phyloP scores from a whole-genome alignment of 768 basidiomycete species.

The Favolaschia claudopus region DNA sequence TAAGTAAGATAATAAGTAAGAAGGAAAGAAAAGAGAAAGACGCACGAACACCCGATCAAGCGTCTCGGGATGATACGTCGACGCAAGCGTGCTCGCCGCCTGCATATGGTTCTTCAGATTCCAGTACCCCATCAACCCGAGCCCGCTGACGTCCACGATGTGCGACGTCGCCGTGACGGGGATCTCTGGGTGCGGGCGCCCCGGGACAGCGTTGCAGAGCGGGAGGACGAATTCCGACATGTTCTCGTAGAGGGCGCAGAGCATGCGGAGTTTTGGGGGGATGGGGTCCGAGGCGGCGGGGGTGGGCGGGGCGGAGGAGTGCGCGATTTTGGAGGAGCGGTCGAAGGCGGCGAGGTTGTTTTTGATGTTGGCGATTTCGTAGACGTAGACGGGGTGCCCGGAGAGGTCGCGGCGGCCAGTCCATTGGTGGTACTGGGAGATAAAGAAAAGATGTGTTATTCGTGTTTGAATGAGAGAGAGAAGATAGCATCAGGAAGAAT shows the following conservation, averaged over 20 bases:
- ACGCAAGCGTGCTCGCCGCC: slow-evolving; percentile 60
- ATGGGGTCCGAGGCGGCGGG: slow-evolving; percentile 7
- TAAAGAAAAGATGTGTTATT: no score
- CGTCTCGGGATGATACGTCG: slow-evolving; percentile 65
- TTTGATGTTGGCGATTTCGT: slow-evolving; percentile 43
- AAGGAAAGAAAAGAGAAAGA: neutral
- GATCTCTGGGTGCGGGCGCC: slow-evolving; percentile 37
- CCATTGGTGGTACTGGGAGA: slow-evolving; percentile 57
- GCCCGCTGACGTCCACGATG: slow-evolving; percentile 58
- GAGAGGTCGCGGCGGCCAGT: slow-evolving; percentile 63
- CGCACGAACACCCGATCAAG: slow-evolving; percentile 46
- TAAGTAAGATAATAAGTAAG: no score
- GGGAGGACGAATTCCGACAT: slow-evolving; percentile 59
- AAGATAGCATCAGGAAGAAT: no score
- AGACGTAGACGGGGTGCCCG: slow-evolving; percentile 36
- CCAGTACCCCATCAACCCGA: slow-evolving; percentile 53
- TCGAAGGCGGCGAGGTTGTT: slow-evolving; percentile 58
- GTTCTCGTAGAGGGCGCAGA: slow-evolving; percentile 49
- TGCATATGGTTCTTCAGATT: slow-evolving; percentile 59
- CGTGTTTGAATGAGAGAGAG: no score
- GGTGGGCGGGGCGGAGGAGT: neutral
- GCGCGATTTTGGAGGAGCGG: slow-evolving; percentile 33
- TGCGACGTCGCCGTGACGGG: slow-evolving; percentile 52
- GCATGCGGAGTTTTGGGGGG: slow-evolving; percentile 21
- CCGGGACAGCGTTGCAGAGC: slow-evolving; percentile 51